phyloP scores from a whole-genome alignment of 768 basidiomycete species.

The Trametopsis cervina region DNA sequence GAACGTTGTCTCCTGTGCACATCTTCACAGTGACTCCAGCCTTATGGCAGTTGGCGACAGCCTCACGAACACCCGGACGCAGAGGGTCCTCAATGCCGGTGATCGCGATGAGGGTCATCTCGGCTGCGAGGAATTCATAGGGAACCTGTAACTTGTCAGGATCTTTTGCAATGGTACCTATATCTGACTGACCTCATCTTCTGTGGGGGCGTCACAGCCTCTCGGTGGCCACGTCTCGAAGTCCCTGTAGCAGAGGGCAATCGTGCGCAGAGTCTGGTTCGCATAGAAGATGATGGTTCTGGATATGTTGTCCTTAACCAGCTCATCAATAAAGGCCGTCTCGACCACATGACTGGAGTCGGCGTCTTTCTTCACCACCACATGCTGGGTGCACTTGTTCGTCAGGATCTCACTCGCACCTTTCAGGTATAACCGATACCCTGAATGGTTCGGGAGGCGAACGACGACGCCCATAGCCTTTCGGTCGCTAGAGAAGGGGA shows the following conservation, averaged over 20 bases:
- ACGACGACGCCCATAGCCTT: conserved; percentile 95
- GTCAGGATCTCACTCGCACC: conserved; percentile 93
- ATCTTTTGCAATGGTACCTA: too few species aligned
- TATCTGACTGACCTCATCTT: conserved; percentile 61
- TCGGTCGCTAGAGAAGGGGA: conserved; percentile 89
- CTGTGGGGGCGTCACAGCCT: conserved; percentile 30
- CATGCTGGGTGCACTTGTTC: conserved; percentile 64
- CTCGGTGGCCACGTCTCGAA: conserved; percentile 80
- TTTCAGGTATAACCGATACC: conserved; percentile 75
- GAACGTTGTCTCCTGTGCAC: conserved; percentile 97
- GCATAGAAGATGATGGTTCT: conserved; percentile 98
- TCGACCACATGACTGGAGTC: conserved; percentile 33
- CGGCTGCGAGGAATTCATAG: conserved; percentile 59
- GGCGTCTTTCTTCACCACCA: conserved; percentile 45
- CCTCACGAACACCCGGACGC: conserved; percentile 81
- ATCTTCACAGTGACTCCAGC: conserved; percentile 96
- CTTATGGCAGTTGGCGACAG: conserved; percentile 78
- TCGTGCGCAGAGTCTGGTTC: conserved; percentile 90
- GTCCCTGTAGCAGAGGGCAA: conserved; percentile 91
- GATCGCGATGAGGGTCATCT: conserved; percentile 83
- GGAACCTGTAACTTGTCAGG: conserved; percentile 38
- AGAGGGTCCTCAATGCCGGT: conserved; percentile 96
- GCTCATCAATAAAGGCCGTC: conserved; percentile 53
- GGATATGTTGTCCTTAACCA: conserved; percentile 74
- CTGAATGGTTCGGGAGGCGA: conserved; percentile 37